phyloP scores from a whole-genome alignment of 164 flowering plant species.

The Kingdonia uniflora region DNA sequence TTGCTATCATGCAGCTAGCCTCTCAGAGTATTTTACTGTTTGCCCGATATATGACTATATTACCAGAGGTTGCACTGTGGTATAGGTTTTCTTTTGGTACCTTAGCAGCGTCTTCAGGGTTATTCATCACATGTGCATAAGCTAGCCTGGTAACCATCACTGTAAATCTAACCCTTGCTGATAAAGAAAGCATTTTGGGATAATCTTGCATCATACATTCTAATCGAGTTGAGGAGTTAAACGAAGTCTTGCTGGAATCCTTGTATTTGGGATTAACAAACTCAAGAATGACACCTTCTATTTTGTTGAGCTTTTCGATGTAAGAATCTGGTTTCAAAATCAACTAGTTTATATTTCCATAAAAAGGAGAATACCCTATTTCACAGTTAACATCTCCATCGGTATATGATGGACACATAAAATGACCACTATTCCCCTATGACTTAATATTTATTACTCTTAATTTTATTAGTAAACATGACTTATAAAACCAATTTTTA shows the following conservation, averaged over 20 bases:
- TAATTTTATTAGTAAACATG: too few species aligned
- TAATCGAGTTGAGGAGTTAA: too few species aligned
- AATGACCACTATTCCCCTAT: too few species aligned
- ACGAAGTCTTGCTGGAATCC: too few species aligned
- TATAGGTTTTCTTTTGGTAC: constrained; percentile 97
- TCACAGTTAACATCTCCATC: too few species aligned
- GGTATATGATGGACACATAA: too few species aligned
- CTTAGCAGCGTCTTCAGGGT: constrained; percentile 98
- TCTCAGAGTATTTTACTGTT: constrained; percentile 75
- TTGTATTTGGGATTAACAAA: too few species aligned
- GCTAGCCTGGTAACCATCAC: constrained; percentile 97
- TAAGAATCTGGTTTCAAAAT: constrained; percentile 82
- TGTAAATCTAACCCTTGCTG: constrained; percentile 95
- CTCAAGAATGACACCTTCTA: constrained; percentile 79
- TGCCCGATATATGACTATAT: constrained; percentile 80
- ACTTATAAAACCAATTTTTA: too few species aligned
- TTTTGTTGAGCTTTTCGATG: constrained; percentile 71
- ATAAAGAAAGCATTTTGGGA: too few species aligned
- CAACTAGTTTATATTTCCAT: constrained; percentile 97
- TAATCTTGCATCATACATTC: too few species aligned
- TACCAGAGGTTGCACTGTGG: constrained; percentile 98
- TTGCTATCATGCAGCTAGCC: constrained; percentile 71
- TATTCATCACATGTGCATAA: constrained; percentile 98
- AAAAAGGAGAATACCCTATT: too few species aligned
- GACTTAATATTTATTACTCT: too few species aligned